Conservation (phyloP, 2,329 filamentous ascomycete species). For the Phaeophleospora eucalypticola region DNA sequence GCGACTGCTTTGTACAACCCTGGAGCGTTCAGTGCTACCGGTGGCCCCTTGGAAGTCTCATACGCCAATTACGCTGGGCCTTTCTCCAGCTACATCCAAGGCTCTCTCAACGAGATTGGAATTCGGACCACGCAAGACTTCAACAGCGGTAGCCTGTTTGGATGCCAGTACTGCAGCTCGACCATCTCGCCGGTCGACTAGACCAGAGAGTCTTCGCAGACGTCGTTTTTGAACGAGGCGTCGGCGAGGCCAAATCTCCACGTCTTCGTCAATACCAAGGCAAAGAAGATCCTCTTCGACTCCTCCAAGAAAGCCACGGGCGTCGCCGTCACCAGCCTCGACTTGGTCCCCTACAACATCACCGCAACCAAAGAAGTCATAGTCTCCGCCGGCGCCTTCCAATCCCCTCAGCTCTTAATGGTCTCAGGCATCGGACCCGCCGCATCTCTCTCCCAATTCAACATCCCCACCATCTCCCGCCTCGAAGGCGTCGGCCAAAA, state of each 20-base stretch:
- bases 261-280: constrained; percentile 31
- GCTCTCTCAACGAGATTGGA: constrained; percentile 12
- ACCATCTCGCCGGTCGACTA: constrained; percentile 19
- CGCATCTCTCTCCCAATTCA: constrained; percentile 45
- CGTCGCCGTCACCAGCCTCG: constrained; percentile 13
- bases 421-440: constrained; percentile 59
- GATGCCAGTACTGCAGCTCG: constrained; percentile 13
- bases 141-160: constrained; percentile 15
- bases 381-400: constrained; percentile 54
- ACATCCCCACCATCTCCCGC: constrained; percentile 52
- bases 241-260: constrained; percentile 27
- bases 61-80: constrained; percentile 23
- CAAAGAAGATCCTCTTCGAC: constrained; percentile 28
- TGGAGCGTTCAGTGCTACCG: constrained; percentile 12
- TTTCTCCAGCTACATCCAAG: constrained; percentile 11
- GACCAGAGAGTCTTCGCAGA: constrained; percentile 22
- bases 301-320: constrained; percentile 26
- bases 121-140: constrained; percentile 13
- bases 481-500: constrained; percentile 62
- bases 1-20: constrained; percentile 11
- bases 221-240: constrained; percentile 27
- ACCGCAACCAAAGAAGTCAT: constrained; percentile 41
- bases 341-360: constrained; percentile 13
- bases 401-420: constrained; percentile 62
- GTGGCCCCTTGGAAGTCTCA: constrained; percentile 34